Evolutionary conservation across 352 stramenopile species (phyloP), one percentile per base, ranked within the genome.

Genomic region (Pilasporangium apinafurcum): DNA sequence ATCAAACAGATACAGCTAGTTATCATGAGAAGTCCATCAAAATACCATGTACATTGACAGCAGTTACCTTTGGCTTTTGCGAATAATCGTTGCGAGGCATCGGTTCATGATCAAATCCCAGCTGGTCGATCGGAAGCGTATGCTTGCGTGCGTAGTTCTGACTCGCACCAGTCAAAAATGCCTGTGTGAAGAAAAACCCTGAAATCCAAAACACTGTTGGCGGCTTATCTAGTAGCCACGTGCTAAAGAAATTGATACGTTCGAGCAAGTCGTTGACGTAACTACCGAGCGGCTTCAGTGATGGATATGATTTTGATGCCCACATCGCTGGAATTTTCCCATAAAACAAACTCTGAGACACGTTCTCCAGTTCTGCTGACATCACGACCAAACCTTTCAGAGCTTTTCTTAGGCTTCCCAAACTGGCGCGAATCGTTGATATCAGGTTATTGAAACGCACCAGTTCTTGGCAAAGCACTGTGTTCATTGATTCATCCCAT

Each of bases 151-250:
- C 93, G 45, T 76, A 98, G 53, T 98, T 98, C 56, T 98, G 93
- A 46, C 92, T 91, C 30, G 86, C 91, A 24, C 93, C 92, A 0
- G 93, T 98, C 34, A 98, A 63, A 60, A 98, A 98, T 12, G 92
- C 91, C 65, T 98, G 86, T 3, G 93, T 95, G 67, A 98, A 98
- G 65, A 97, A 98, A 58, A 98, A 98, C 1, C 92, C 90, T 16
- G 77, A 95, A 44, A 98, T 80, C 93, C 92, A 98, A 59, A 94
- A 98, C 7, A 96, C 77, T 8, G 73, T 60, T 4, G 91, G 92
- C 10, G 88, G 70, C 16, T 84, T 88, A 40, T 91, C 68, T 22
- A 96, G 56, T 7, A 97, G 57, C 93, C 93, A 98, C 36, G 81
- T 77, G 50, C 67, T 68, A 39, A 97, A 95, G 44, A 98, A 97